Percentiles rank a stretch among this genome's conserved stretches.
Evolutionary conservation across 73 alveolate species (phyloP).

Genomic region (Effrenium voratum): DNA sequence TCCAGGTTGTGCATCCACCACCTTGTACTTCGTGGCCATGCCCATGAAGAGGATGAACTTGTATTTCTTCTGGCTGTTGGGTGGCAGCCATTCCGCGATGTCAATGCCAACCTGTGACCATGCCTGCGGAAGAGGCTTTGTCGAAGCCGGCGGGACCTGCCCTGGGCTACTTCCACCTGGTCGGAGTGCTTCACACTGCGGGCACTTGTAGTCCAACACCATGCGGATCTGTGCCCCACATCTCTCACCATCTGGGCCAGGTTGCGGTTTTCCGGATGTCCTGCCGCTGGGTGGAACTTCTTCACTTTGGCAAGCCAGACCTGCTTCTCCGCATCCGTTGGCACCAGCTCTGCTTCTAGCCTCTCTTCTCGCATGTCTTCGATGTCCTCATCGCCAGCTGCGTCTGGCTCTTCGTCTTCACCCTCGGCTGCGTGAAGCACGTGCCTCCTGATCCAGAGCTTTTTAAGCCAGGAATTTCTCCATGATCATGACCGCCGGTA

Average conservation of each 20-base stretch:
- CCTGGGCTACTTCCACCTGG: neutral
- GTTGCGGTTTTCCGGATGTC: neutral
- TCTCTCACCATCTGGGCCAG: neutral
- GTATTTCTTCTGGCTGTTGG: neutral
- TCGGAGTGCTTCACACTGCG: neutral
- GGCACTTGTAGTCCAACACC: neutral
- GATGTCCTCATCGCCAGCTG: neutral
- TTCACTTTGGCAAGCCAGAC: neutral
- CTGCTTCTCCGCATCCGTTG: neutral
- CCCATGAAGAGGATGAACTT: neutral
- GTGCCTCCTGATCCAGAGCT: no score
- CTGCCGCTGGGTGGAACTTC: slow-evolving; percentile 4
- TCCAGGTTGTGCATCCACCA: no score
- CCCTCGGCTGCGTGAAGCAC: no score
- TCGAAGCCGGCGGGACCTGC: neutral
- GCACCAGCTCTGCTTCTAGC: neutral
- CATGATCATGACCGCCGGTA: no score
- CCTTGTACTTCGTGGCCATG: neutral
- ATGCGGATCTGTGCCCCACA: neutral
- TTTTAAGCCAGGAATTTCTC: no score
- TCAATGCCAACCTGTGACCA: neutral
- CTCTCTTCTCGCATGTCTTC: neutral
- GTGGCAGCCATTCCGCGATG: neutral
- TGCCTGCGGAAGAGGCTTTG: neutral
- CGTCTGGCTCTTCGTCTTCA: neutral